Conservation (phyloP, 2,329 filamentous ascomycete species). For the Juglanconis oblonga region DNA sequence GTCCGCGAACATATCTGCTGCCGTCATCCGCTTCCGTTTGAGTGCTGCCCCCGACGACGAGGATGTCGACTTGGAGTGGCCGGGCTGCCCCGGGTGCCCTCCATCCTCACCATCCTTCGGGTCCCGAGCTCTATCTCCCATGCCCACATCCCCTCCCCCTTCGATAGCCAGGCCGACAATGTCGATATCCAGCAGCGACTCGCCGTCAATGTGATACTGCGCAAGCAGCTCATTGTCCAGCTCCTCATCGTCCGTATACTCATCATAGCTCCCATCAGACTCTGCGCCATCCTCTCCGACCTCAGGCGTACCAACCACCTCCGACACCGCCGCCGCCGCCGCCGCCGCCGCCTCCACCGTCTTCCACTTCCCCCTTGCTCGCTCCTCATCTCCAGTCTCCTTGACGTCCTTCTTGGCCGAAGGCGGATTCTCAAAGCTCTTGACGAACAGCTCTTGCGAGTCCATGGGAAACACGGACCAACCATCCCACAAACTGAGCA, state of each 20-base stretch:
- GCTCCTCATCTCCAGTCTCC: conserved; percentile 35
- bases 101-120: conserved; percentile 22
- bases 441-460: conserved; percentile 68
- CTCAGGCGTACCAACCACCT: conserved; percentile 5
- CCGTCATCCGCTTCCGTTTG: conserved; percentile 63
- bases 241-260: conserved; percentile 44
- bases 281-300: conserved; percentile 22
- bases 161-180: conserved; percentile 43
- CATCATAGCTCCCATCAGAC: conserved; percentile 27
- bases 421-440: conserved; percentile 70
- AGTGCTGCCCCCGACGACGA: conserved; percentile 25
- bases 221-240: conserved; percentile 46
- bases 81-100: conserved; percentile 21
- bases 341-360: conserved; percentile 40
- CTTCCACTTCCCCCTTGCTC: conserved; percentile 47
- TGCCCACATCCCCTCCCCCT: conserved; percentile 21
- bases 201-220: conserved; percentile 42
- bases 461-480: conserved; percentile 73
- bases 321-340: conserved; percentile 19
- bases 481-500: conserved; percentile 69
- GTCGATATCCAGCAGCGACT: conserved; percentile 45
- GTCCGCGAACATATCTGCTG: conserved; percentile 85
- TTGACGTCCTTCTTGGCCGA: conserved; percentile 34
- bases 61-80: conserved; percentile 25
- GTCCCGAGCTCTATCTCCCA: conserved; percentile 9